Percentiles rank a stretch among this genome's conserved stretches.
phyloP scores from a whole-genome alignment of 2,329 filamentous ascomycete species.

The Albifimbria verrucaria region DNA sequence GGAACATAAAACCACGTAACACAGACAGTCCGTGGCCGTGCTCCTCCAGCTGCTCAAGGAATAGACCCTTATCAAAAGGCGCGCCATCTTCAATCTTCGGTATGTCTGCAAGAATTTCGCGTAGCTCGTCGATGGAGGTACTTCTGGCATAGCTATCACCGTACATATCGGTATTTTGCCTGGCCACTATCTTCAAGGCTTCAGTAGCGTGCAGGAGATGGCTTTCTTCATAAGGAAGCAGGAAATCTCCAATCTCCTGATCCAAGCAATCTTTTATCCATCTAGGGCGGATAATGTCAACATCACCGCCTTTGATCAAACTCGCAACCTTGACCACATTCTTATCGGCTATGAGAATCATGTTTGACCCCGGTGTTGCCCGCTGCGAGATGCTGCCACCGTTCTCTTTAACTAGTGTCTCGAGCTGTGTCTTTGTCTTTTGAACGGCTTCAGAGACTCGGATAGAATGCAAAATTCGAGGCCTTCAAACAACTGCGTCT shows the following conservation, averaged over 20 bases:
- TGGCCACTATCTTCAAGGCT: conserved; percentile 49
- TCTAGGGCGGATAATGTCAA: conserved; percentile 70
- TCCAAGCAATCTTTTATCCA: conserved; percentile 85
- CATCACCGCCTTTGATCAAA: conserved; percentile 67
- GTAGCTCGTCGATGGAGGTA: conserved; percentile 61
- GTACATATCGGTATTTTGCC: conserved; percentile 67
- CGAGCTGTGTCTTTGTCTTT: conserved; percentile 77
- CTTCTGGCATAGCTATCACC: conserved; percentile 83
- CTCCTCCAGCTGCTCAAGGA: conserved; percentile 53
- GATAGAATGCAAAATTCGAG: conserved; percentile 82
- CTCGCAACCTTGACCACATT: conserved; percentile 79
- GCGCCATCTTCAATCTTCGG: conserved; percentile 40
- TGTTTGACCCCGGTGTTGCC: conserved; percentile 57
- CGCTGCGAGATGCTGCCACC: conserved; percentile 79
- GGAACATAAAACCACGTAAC: conserved; percentile 51
- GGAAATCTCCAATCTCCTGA: conserved; percentile 50
- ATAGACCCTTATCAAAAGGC: conserved; percentile 40
- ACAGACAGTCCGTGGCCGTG: conserved; percentile 51
- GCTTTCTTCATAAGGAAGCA: conserved; percentile 58
- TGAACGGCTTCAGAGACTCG: conserved; percentile 65
- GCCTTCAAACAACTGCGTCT: conserved; percentile 67
- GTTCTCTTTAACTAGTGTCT: conserved; percentile 76
- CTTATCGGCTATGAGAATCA: conserved; percentile 76
- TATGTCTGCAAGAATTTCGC: conserved; percentile 46
- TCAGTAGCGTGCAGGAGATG: conserved; percentile 73